A percentile compares a stretch with the other conserved stretches of the same genome.
Conservation (phyloP, 805 yeast genomes). For the Ogataea polymorpha region DNA sequence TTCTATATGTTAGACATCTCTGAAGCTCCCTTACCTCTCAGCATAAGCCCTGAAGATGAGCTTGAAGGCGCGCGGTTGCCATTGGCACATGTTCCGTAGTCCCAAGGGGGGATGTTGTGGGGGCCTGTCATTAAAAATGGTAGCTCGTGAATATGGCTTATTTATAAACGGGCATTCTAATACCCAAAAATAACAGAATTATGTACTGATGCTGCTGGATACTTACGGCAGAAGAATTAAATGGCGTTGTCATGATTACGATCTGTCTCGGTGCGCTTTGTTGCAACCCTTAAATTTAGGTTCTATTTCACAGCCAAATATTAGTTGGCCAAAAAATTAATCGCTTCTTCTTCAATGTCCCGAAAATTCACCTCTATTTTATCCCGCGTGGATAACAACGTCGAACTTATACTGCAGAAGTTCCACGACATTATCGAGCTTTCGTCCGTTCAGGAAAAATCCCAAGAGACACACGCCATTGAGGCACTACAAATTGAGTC, state of each 20-base stretch:
- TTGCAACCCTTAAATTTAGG: no score
- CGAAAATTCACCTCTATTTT: constrained; percentile 40
- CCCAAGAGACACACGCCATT: constrained; percentile 41
- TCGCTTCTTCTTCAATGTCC: constrained; percentile 37
- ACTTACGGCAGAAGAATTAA: no score
- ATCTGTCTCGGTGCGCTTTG: no score
- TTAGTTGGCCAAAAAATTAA: not conserved
- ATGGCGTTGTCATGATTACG: no score
- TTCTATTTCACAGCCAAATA: not conserved
- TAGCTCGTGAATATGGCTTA: no score
- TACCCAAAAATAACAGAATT: not conserved
- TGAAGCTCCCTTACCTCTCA: constrained; percentile 16
- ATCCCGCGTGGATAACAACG: constrained; percentile 47
- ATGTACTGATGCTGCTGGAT: not conserved
- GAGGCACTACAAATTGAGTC: constrained; percentile 56
- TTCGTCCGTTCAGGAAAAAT: constrained; percentile 34
- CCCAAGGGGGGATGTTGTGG: constrained; percentile 26
- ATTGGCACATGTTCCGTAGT: constrained; percentile 25
- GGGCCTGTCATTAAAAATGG: constrained; percentile 2
- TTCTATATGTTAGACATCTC: constrained; percentile 18
- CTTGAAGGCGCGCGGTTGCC: constrained; percentile 17
- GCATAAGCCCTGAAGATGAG: constrained; percentile 28
- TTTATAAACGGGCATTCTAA: no score
- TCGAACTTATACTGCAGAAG: constrained; percentile 49
- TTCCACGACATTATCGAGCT: constrained; percentile 52